Evolutionary conservation across 2,329 filamentous ascomycete species (phyloP).

Genomic region (Colletotrichum tropicicola): DNA sequence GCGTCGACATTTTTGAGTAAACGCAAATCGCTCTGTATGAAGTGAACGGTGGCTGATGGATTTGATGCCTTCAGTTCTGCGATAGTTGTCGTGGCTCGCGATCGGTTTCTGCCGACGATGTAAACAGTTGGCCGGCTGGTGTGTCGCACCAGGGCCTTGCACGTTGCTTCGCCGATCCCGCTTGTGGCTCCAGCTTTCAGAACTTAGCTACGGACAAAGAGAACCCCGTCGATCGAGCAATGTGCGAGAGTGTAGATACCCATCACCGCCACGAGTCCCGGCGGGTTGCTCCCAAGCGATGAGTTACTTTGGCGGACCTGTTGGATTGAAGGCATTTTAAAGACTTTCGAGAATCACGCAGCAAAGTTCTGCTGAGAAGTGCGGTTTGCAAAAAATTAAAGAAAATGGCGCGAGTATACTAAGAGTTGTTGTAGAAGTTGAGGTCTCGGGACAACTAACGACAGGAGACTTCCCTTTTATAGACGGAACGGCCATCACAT

Average conservation of each 20-base stretch:
- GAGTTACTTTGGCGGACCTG: background rate
- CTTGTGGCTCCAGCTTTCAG: background rate
- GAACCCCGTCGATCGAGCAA: background rate
- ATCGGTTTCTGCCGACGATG: background rate
- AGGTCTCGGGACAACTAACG: background rate
- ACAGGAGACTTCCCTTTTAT: background rate
- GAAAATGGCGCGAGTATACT: too few relatives aligned
- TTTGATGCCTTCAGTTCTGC: background rate
- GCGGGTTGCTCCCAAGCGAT: background rate
- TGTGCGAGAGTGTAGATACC: background rate
- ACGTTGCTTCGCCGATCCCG: background rate
- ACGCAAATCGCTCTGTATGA: constrained; percentile 58
- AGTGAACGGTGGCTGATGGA: constrained; percentile 34
- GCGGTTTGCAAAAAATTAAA: background rate
- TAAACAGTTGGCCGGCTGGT: background rate
- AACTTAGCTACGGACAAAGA: background rate
- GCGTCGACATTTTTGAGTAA: constrained; percentile 60
- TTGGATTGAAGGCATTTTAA: background rate
- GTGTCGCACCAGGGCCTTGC: background rate
- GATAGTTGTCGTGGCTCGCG: background rate
- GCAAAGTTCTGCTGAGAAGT: background rate
- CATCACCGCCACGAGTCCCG: background rate
- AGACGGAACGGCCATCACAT: too few relatives aligned
- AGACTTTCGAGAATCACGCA: too few relatives aligned
- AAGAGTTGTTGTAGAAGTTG: too few relatives aligned